Base-by-base conservation (phyloP, 192 early-diverging fungal species). In the Coemansia reversa region DNA sequence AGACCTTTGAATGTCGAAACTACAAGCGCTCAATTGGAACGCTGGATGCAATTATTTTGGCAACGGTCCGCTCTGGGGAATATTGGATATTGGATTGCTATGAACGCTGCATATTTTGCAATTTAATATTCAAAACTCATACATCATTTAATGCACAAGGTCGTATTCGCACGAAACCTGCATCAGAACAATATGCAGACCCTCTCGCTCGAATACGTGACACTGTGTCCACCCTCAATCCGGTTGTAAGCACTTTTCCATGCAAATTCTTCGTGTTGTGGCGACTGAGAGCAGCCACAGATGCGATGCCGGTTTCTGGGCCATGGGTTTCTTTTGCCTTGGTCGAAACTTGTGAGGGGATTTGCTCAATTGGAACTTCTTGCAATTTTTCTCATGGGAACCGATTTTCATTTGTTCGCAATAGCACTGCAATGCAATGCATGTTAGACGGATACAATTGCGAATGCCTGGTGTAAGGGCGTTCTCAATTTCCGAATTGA, bases 401-500 rank as follows among this genome's bases (percentile, higher is more conserved):
- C 12, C 39, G 3, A 16, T 45, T 45, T 45, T 45, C 39, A 45
- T 45, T 45, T 45, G 39, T 45, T 45, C 9, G 9, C 14, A 12
- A 45, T 45, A 16, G 39, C 39, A 16, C 39, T 45, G 39, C 39
- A 45, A 45, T 45, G 39, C 14, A 45, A 45, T 45, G 39, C 39
- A 45, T 16, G 39, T 3, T 4, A 45, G 2, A 14, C 53, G 54
- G 51, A 64, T 51, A 53, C 52, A 53, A 64, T n/a, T 55, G 33
- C 14, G 52, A 64, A 55, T 54, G 51, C 62, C 25, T 12, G 25
- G 23, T 29, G 30, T n/a, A 23, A 23, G 20, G 22, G 59, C 59
- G 51, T 62, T 62, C 60, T 47, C 60, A 60, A 63, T 69, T 69
- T 60, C 45, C 27, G 24, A 16, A 19, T 42, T 65, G 24, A 33